Evolutionary conservation across 768 basidiomycete genomes (phyloP), one percentile per base, ranked within the genome.

Genomic region (Kwoniella dendrophila): DNA sequence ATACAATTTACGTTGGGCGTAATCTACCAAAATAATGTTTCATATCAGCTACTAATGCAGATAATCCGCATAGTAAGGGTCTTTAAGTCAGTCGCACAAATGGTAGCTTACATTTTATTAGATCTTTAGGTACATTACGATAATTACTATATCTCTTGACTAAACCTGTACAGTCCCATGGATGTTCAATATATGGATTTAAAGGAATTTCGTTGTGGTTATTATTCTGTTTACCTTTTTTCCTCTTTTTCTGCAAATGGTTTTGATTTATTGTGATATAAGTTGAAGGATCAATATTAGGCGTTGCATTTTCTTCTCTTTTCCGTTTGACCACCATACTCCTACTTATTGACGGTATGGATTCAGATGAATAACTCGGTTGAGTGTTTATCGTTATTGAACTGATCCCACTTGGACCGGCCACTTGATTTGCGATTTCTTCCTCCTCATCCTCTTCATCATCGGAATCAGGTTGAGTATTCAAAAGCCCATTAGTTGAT

Each of bases 61-160:
- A n/a, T n/a, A n/a, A n/a, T n/a, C n/a, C n/a, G n/a, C n/a, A n/a
- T n/a, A n/a, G n/a, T n/a, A n/a, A n/a, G n/a, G n/a, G n/a, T n/a
- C n/a, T n/a, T n/a, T n/a, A n/a, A n/a, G n/a, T n/a, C n/a, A n/a
- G n/a, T n/a, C n/a, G n/a, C n/a, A n/a, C n/a, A n/a, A n/a, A n/a
- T n/a, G n/a, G 22, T 18, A 36, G 12, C 88, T 63, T 71, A 94
- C 92, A 95, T 83, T 96, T 96, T 69, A 84, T 82, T 8, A 95
- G 83, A 72, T 89, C 84, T 18, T 84, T 81, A 2, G 93, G 92
- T 10, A 94, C 90, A 63, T 94, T 81, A 0, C 84, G 81, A 2
- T 81, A 77, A 26, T 86, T 74, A 16, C 81, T 83, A 74, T 90
- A 93, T 73, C 86, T 85, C 2, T 86, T 85, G 2, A 92, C 90